Base-by-base conservation (phyloP, 805 yeast species). In the Cyberlindnera bimundalis region DNA sequence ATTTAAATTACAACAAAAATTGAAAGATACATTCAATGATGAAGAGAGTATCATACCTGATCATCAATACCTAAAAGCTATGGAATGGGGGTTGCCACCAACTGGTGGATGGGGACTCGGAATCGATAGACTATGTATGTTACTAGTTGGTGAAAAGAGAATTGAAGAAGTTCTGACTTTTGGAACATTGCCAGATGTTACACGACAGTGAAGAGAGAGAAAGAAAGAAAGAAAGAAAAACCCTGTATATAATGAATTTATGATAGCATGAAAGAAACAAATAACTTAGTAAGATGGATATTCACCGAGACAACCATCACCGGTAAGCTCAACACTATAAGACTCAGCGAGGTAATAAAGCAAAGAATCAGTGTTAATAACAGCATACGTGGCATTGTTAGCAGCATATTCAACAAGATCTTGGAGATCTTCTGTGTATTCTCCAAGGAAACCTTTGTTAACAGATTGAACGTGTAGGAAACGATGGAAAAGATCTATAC, bases 21-120 rank as follows among this genome's bases (percentile, higher is more conserved):
- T 73, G 25, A 75, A 75, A 37, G 63, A 60, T 2, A 65, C 67
- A 7, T 74, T 57, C 41, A 62, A 71, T 4, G 95, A 85, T 53
- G 54, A 56, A 2, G 96, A 88, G 45, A 62, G 79, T 5, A 66
- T 83, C 27, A 58, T 82, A 0, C 86, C 95, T 0, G 99, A 93
- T 59, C 64, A 75, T 53, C 70, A 70, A 35, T 93, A 78, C 58
- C 76, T 89, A 1, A 71, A 75, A 31, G 76, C 81, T 13, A 80
- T 93, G 90, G 91, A 87, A 57, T 86, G 82, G 73, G 98, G 96
- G 1, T 74, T 93, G 66, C 97, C 98, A 3, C 99, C 99, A 1
- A 91, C 97, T 3, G 98, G 96, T 2, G 99, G 99, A 0, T 86
- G 96, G 86, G 99, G 99, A 1, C 66, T 95, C 45, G 99, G 99